These are phyloP conservation scores for Tritrichomonas musculus DNA, from an alignment of 208 protist genomes.

Conservation along the genomic window DNA sequence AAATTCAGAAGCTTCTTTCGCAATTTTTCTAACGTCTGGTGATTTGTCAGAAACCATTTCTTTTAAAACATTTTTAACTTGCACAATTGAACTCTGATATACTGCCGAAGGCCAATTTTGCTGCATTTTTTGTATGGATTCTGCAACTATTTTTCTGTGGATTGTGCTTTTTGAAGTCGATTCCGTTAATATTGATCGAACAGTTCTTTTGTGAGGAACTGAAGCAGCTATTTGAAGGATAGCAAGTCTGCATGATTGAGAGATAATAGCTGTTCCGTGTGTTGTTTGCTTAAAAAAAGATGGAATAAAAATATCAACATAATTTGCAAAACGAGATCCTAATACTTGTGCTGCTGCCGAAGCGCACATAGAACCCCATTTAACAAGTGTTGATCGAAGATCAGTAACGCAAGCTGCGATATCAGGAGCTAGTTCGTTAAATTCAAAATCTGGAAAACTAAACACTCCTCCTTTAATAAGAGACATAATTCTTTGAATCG, in stretches of 20 bases:
- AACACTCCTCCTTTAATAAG: background rate
- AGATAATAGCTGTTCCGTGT: constrained; percentile 9
- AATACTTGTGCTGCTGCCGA: background rate
- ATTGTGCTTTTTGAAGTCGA: background rate
- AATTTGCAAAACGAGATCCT: background rate
- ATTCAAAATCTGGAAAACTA: background rate
- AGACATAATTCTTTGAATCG: background rate
- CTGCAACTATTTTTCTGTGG: background rate
- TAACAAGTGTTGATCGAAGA: background rate
- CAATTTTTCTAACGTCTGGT: background rate
- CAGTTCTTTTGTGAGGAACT: background rate
- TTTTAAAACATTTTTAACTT: background rate
- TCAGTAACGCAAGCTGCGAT: background rate
- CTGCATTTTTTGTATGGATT: background rate
- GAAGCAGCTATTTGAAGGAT: background rate
- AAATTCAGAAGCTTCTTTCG: background rate
- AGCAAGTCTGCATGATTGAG: background rate
- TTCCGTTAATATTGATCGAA: background rate
- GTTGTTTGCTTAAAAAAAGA: background rate
- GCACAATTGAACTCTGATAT: background rate
- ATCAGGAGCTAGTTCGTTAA: background rate
- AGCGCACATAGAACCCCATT: background rate
- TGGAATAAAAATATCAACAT: background rate
- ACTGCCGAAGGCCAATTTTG: background rate
- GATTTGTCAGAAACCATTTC: background rate